Conservation (phyloP, 2,329 filamentous ascomycete genomes). For the Pestalotiopsis sp. region DNA sequence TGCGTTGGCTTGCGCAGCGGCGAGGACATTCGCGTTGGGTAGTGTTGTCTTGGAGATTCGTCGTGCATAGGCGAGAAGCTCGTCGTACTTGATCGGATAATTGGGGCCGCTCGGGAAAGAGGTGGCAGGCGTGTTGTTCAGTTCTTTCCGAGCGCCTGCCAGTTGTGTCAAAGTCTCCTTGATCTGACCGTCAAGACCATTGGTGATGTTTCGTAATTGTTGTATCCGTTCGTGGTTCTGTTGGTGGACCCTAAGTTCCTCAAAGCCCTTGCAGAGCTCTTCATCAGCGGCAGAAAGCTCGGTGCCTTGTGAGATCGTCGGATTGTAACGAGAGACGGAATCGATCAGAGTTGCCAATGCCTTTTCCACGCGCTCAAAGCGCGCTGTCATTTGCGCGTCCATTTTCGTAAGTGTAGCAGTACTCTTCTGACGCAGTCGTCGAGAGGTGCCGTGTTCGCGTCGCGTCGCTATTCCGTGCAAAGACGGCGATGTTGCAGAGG, state of each 20-base stretch:
- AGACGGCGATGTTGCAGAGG: not conserved
- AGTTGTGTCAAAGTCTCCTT: constrained; percentile 71
- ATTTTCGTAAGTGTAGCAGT: constrained; percentile 31
- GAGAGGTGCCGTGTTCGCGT: not conserved
- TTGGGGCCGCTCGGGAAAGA: constrained; percentile 53
- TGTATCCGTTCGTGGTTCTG: constrained; percentile 72
- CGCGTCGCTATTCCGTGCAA: not conserved
- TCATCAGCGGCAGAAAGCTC: constrained; percentile 74
- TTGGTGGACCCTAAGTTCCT: constrained; percentile 74
- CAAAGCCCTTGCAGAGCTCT: constrained; percentile 66
- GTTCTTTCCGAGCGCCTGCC: constrained; percentile 72
- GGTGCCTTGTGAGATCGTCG: constrained; percentile 66
- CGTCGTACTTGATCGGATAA: constrained; percentile 67
- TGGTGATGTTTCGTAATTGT: constrained; percentile 67
- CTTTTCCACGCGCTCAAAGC: constrained; percentile 69
- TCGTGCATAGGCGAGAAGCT: constrained; percentile 77
- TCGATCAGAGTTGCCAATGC: constrained; percentile 72
- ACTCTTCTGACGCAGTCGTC: not conserved
- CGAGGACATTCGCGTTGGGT: constrained; percentile 61
- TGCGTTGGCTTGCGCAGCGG: constrained; percentile 33
- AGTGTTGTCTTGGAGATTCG: constrained; percentile 81
- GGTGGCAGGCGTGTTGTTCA: constrained; percentile 65
- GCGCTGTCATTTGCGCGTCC: constrained; percentile 64
- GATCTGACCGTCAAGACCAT: constrained; percentile 71
- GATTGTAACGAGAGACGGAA: constrained; percentile 82